phyloP scores from a whole-genome alignment of 2,329 filamentous ascomycete genomes.

The Aureobasidium mangrovei region DNA sequence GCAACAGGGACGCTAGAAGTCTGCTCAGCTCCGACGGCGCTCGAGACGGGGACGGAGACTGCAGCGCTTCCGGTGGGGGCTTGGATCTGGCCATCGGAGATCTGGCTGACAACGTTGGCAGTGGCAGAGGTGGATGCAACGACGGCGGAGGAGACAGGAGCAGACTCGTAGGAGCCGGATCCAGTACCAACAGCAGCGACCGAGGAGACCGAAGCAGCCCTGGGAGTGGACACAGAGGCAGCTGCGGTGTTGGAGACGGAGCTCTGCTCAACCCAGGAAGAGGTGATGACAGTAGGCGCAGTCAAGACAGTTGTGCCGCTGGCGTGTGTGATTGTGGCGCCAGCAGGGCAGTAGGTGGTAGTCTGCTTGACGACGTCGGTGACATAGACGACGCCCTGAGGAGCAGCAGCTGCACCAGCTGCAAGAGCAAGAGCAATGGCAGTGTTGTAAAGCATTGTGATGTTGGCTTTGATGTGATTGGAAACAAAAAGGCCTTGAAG shows the following conservation, averaged over 20 bases:
- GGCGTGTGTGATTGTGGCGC: neutral
- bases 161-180: neutral
- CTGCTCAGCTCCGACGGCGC: neutral
- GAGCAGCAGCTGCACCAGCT: neutral
- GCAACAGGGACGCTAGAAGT: neutral
- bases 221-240: neutral
- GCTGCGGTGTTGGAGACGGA: neutral
- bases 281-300: conserved; percentile 1
- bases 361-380: conserved; percentile 2
- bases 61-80: neutral
- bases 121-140: neutral
- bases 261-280: neutral
- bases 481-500: neutral
- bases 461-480: neutral
- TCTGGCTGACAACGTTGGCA: neutral
- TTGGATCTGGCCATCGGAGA: neutral
- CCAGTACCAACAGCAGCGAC: neutral
- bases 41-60: neutral
- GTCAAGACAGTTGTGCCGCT: conserved; percentile 9
- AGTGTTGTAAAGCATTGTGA: conserved; percentile 5
- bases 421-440: conserved; percentile 7
- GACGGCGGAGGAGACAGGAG: conserved; percentile 1
- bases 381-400: conserved; percentile 7
- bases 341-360: conserved; percentile 4
- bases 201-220: neutral